Evolutionary conservation across 2,329 filamentous ascomycete genomes (phyloP).

Genomic region (Phoma sp.): DNA sequence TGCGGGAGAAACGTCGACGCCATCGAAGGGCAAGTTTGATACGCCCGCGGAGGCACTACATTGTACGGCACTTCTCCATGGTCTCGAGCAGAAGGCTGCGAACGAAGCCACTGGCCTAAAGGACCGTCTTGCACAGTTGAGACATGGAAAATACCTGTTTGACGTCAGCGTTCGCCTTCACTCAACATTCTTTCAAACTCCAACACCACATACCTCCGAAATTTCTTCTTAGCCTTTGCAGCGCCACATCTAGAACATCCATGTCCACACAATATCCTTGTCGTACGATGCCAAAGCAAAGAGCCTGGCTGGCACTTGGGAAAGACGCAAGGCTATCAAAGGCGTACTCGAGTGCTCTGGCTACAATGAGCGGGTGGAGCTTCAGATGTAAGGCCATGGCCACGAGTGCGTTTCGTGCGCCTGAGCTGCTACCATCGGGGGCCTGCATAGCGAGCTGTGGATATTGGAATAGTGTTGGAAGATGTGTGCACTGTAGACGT

Average conservation of each 20-base stretch:
- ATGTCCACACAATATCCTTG: conserved; percentile 3
- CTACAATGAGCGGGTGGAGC: background rate
- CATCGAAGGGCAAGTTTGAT: background rate
- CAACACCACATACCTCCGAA: conserved; percentile 3
- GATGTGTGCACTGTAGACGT: background rate
- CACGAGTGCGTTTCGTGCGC: conserved; percentile 1
- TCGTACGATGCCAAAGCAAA: conserved; percentile 1
- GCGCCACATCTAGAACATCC: background rate
- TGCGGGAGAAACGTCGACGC: background rate
- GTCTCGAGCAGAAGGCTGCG: background rate
- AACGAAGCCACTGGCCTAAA: background rate
- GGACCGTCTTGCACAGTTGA: background rate
- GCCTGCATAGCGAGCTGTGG: background rate
- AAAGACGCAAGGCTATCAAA: background rate
- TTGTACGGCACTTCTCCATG: too few relatives aligned
- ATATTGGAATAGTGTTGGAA: background rate
- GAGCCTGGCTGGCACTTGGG: background rate
- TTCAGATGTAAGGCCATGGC: background rate
- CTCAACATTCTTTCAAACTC: too few relatives aligned
- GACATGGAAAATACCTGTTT: background rate
- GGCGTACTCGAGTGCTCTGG: conserved; percentile 3
- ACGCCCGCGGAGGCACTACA: background rate
- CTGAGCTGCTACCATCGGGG: background rate
- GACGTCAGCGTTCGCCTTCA: background rate
- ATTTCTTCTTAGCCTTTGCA: background rate